phyloP scores from a whole-genome alignment of 2,329 filamentous ascomycete species.

The Nigrograna mackinnonii region DNA sequence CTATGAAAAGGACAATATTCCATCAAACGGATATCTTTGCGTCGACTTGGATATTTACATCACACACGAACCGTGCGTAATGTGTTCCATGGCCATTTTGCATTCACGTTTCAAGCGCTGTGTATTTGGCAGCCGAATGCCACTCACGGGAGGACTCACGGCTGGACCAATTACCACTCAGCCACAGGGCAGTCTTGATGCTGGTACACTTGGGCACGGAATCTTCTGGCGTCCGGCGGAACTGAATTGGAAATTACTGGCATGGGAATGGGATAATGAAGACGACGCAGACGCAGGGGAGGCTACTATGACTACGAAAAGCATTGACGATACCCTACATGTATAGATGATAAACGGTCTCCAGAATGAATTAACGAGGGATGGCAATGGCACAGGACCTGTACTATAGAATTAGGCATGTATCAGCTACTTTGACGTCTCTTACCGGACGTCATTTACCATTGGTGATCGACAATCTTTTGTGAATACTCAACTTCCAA shows the following conservation, averaged over 20 bases:
- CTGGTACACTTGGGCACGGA: slow-evolving; percentile 54
- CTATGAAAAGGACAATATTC: slow-evolving; percentile 64
- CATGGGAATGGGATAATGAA: slow-evolving; percentile 68
- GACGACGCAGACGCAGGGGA: slow-evolving; percentile 5
- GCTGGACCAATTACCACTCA: slow-evolving; percentile 59
- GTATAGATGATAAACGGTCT: no score
- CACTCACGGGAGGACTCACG: slow-evolving; percentile 78
- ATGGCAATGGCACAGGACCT: not conserved
- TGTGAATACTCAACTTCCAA: no score
- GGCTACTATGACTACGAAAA: slow-evolving; percentile 1
- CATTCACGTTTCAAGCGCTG: slow-evolving; percentile 90
- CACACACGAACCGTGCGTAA: slow-evolving; percentile 93
- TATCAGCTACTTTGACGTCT: no score
- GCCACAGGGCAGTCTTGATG: slow-evolving; percentile 9
- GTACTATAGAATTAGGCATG: no score
- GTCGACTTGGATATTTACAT: slow-evolving; percentile 92
- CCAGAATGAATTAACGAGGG: no score
- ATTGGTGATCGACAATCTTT: no score
- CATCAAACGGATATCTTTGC: slow-evolving; percentile 85
- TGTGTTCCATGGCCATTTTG: slow-evolving; percentile 95
- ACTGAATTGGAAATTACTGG: slow-evolving; percentile 83
- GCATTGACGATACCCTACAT: slow-evolving; percentile 31
- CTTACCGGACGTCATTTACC: no score
- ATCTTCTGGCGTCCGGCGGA: slow-evolving; percentile 70
- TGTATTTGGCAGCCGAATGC: slow-evolving; percentile 80